Conservation (phyloP, 208 protist species). For the Crithidia bombi region DNA sequence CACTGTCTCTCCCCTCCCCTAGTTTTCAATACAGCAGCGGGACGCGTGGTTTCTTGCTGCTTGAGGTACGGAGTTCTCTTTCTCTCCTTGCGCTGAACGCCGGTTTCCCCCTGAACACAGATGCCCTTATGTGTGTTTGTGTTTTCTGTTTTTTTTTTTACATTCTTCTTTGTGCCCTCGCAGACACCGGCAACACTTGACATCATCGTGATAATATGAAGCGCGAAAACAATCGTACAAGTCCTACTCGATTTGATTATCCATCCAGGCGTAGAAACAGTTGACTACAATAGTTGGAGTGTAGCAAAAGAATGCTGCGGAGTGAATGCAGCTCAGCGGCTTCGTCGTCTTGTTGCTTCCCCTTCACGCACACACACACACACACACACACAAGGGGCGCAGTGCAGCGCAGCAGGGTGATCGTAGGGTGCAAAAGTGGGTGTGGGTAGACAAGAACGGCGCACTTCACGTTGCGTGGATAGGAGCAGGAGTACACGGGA, state of each 20-base stretch:
- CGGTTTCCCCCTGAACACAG: too few relatives aligned
- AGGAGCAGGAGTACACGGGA: background rate
- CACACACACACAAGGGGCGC: background rate
- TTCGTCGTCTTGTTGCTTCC: too few relatives aligned
- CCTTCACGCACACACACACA: background rate
- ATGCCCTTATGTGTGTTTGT: too few relatives aligned
- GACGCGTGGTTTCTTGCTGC: too few relatives aligned
- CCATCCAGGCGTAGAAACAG: background rate
- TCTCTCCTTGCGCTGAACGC: too few relatives aligned
- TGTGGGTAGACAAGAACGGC: background rate
- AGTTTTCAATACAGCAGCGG: too few relatives aligned
- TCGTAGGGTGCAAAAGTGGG: background rate
- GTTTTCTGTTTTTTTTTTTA: too few relatives aligned
- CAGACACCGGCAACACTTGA: background rate
- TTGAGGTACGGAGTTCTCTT: too few relatives aligned
- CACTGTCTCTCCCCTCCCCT: too few relatives aligned
- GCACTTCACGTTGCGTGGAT: too few relatives aligned
- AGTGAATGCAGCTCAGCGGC: background rate
- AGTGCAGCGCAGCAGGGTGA: too few relatives aligned
- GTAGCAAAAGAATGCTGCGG: background rate
- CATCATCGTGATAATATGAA: background rate
- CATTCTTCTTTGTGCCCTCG: too few relatives aligned
- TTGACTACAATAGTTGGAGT: background rate
- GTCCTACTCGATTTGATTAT: background rate
- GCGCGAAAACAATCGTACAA: background rate